phyloP scores from a whole-genome alignment of 2,329 filamentous ascomycete species.

The Pseudogymnoascus sp. region DNA sequence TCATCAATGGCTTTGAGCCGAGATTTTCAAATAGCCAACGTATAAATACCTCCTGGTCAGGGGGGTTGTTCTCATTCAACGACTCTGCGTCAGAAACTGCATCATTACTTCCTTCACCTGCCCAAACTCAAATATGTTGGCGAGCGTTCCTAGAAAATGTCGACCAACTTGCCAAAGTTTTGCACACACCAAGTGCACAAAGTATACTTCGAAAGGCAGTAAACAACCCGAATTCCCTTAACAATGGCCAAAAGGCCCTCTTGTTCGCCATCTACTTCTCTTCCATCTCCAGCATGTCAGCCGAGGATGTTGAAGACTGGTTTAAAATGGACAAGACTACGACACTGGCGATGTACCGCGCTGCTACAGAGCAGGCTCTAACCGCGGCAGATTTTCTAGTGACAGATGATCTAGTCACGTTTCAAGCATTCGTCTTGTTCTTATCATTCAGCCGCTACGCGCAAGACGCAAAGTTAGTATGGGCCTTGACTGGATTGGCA shows the following conservation, averaged over 20 bases:
- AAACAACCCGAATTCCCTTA: conserved; percentile 38
- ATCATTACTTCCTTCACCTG: background rate
- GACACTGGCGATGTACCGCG: conserved; percentile 37
- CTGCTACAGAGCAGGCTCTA: conserved; percentile 49
- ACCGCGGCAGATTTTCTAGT: conserved; percentile 54
- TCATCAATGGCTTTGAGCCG: background rate
- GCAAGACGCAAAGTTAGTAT: conserved; percentile 47
- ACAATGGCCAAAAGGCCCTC: conserved; percentile 57
- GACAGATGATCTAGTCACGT: conserved; percentile 48
- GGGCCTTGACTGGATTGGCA: conserved; percentile 57
- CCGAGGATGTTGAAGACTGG: conserved; percentile 26
- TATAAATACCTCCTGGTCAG: background rate
- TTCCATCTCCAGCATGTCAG: conserved; percentile 26
- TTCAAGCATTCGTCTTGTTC: conserved; percentile 56
- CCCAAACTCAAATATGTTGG: conserved; percentile 3
- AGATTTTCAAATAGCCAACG: background rate
- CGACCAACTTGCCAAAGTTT: conserved; percentile 1
- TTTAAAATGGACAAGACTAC: conserved; percentile 33
- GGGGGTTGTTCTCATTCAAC: background rate
- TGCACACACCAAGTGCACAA: conserved; percentile 2
- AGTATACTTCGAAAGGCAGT: background rate
- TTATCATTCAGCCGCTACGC: conserved; percentile 44
- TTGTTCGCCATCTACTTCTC: conserved; percentile 30
- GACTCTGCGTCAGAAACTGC: background rate
- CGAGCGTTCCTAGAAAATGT: background rate